A percentile compares a stretch with the other conserved stretches of the same genome.
These are phyloP conservation scores for Agrocybe praecox DNA, from an alignment of 768 basidiomycete genomes.

Conservation along the genomic window DNA sequence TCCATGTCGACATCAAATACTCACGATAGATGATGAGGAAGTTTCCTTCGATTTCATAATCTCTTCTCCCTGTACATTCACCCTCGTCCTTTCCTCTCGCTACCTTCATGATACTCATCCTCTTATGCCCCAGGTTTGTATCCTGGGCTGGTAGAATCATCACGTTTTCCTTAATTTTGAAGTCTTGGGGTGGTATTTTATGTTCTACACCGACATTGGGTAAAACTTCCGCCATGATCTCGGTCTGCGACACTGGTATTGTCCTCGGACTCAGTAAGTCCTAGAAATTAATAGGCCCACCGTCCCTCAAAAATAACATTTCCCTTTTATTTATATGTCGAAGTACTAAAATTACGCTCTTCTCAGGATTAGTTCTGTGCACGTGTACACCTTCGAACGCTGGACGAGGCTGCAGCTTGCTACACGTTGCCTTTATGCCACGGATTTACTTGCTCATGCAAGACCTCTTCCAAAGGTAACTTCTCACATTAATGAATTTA, in stretches of 20 bases:
- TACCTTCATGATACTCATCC: too few species aligned
- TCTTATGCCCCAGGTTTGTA: too few species aligned
- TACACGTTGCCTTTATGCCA: slow-evolving; percentile 20
- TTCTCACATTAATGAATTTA: slow-evolving; percentile 26
- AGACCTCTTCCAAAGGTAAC: slow-evolving; percentile 16
- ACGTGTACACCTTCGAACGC: slow-evolving; percentile 15
- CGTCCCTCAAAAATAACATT: not conserved
- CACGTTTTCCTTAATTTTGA: too few species aligned
- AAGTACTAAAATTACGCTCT: not conserved
- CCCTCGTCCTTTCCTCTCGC: too few species aligned
- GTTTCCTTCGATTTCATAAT: too few species aligned
- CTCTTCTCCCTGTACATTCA: too few species aligned
- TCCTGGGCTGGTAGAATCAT: too few species aligned
- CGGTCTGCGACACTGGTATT: not conserved
- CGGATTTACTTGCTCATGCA: slow-evolving; percentile 17
- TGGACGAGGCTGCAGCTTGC: slow-evolving; percentile 13
- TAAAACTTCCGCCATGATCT: not conserved
- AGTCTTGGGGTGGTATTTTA: not conserved
- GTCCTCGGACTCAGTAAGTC: not conserved
- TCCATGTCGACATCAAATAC: too few species aligned
- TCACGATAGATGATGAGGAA: too few species aligned
- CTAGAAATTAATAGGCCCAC: not conserved
- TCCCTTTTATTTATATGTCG: not conserved
- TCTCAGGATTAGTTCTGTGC: not conserved
- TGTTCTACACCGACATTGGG: not conserved